Evolutionary conservation across 1,139 yeast genomes (phyloP).

Genomic region (Candida gigantensis): DNA sequence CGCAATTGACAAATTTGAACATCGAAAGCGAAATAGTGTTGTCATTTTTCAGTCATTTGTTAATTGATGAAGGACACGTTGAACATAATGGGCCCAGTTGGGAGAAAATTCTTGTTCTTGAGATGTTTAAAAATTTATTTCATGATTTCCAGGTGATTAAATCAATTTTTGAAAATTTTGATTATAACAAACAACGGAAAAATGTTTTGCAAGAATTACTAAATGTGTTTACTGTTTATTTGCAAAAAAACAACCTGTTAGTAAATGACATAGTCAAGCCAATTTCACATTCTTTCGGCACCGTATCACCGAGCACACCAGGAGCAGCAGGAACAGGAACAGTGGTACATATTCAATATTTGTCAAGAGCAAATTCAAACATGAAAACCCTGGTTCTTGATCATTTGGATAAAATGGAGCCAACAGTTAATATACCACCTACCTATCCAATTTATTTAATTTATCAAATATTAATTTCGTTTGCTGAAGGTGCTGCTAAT

Average conservation of each 20-base stretch:
- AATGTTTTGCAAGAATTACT: slow-evolving; percentile 63
- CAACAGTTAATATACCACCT: slow-evolving; percentile 60
- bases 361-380: slow-evolving; percentile 29
- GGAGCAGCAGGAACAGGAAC: too few relatives aligned
- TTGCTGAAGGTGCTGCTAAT: slow-evolving; percentile 70
- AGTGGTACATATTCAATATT: slow-evolving; percentile 8
- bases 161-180: slow-evolving; percentile 62
- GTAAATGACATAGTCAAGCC: slow-evolving; percentile 38
- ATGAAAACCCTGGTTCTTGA: slow-evolving; percentile 66
- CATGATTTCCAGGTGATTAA: slow-evolving; percentile 55
- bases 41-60: slow-evolving; percentile 67
- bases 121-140: slow-evolving; percentile 63
- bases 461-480: slow-evolving; percentile 50
- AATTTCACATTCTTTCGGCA: slow-evolving; percentile 12
- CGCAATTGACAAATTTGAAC: slow-evolving; percentile 61
- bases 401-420: slow-evolving; percentile 73
- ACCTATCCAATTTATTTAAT: slow-evolving; percentile 66
- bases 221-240: slow-evolving; percentile 38
- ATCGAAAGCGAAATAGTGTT: slow-evolving; percentile 82
- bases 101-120: slow-evolving; percentile 74
- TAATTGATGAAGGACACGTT: slow-evolving; percentile 30
- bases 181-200: slow-evolving; percentile 56
- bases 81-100: slow-evolving; percentile 35
- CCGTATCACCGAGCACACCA: slow-evolving; percentile 10
- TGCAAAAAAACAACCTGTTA: slow-evolving; percentile 31